These are phyloP conservation scores for Verticillium alfalfae DNA, from an alignment of 2,329 filamentous ascomycete species.

Conservation along the genomic window DNA sequence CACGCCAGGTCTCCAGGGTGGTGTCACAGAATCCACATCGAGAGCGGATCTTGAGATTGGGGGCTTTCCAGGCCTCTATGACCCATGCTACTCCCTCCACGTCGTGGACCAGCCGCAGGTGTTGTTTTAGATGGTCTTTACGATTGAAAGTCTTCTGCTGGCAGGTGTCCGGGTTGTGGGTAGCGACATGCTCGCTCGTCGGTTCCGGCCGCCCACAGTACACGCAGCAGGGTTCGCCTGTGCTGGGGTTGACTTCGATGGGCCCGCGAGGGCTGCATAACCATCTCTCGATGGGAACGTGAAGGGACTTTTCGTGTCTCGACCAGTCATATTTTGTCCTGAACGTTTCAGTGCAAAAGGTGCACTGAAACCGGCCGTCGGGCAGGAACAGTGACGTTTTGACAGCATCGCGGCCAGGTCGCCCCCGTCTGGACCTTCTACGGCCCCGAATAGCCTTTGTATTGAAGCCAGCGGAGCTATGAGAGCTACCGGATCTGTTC, in stretches of 20 bases:
- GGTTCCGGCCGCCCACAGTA: slow-evolving; percentile 28
- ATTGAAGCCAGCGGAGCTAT: too few species aligned
- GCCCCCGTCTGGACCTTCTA: too few species aligned
- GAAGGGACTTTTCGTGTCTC: slow-evolving; percentile 44
- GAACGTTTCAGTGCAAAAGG: slow-evolving; percentile 40
- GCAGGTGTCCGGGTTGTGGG: slow-evolving; percentile 37
- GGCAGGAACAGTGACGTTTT: too few species aligned
- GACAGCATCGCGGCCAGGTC: too few species aligned
- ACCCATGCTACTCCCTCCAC: slow-evolving; percentile 33
- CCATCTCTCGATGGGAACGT: slow-evolving; percentile 39
- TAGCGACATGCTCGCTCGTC: slow-evolving; percentile 22
- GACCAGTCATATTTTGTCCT: slow-evolving; percentile 39
- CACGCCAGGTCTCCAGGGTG: slow-evolving; percentile 23
- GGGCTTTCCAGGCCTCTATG: slow-evolving; percentile 32
- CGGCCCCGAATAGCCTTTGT: too few species aligned
- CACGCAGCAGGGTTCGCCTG: slow-evolving; percentile 31
- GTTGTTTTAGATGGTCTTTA: slow-evolving; percentile 38
- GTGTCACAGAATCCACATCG: slow-evolving; percentile 30
- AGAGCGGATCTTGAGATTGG: slow-evolving; percentile 18
- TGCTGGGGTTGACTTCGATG: slow-evolving; percentile 27
- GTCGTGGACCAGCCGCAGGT: slow-evolving; percentile 32
- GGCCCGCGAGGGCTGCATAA: slow-evolving; percentile 31
- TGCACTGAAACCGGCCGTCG: slow-evolving; percentile 28
- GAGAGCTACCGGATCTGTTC: too few species aligned
- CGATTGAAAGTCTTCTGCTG: slow-evolving; percentile 40